Conservation (phyloP, 23 red algal genomes). For the Rhodosorus marinus region DNA sequence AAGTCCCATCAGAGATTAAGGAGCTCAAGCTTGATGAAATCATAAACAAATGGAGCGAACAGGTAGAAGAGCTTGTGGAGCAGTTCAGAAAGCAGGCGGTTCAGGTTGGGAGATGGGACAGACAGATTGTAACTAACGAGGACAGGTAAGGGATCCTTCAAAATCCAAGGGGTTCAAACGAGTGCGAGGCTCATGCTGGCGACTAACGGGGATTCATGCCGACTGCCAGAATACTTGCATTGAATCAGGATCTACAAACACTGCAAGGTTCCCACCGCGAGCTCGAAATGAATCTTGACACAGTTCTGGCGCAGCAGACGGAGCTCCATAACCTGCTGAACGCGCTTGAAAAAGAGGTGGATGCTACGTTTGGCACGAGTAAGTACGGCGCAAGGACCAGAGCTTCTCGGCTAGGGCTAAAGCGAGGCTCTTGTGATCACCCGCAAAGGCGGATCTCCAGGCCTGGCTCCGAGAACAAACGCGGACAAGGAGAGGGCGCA, state of each 20-base stretch:
- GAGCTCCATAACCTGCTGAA: constrained; percentile 38
- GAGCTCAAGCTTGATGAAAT: constrained; percentile 56
- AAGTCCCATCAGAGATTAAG: constrained; percentile 47
- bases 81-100: constrained; percentile 36
- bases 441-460: too few species aligned
- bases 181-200: constrained; percentile 1
- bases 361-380: too few species aligned
- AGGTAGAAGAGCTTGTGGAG: constrained; percentile 30
- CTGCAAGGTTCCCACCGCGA: constrained; percentile 26
- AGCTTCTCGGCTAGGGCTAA: too few species aligned
- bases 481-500: not conserved
- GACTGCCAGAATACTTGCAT: constrained; percentile 12
- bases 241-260: constrained; percentile 17
- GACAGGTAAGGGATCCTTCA: too few species aligned
- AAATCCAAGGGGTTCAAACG: not conserved
- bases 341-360: constrained; percentile 44
- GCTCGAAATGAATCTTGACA: constrained; percentile 46
- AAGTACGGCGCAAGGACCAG: too few species aligned
- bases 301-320: constrained; percentile 45
- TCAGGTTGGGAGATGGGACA: constrained; percentile 55
- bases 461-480: too few species aligned
- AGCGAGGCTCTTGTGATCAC: too few species aligned
- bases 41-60: constrained; percentile 70
- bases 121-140: constrained; percentile 46
- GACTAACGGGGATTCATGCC: too few species aligned